A percentile compares a stretch with the other conserved stretches of the same genome.
These are phyloP conservation scores for Yamadazyma tumulicola DNA, from an alignment of 805 yeast species.

Conservation along the genomic window DNA sequence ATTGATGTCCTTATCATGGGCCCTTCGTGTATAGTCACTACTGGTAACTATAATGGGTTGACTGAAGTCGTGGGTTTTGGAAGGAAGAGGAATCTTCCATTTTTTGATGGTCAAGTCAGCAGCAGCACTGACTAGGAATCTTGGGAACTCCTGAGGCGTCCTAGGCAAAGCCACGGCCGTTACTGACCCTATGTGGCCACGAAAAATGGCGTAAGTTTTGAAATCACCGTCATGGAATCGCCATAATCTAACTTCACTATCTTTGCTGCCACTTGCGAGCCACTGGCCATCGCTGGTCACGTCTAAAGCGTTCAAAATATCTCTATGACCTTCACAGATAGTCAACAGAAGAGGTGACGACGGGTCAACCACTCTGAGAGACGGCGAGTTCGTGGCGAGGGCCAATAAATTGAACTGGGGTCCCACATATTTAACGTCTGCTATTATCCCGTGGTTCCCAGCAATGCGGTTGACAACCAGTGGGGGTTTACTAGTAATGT, in stretches of 20 bases:
- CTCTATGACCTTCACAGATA: constrained; percentile 77
- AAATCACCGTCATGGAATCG: constrained; percentile 44
- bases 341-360: constrained; percentile 57
- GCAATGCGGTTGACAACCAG: constrained; percentile 58
- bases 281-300: constrained; percentile 76
- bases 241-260: constrained; percentile 84
- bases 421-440: constrained; percentile 80
- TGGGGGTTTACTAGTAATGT: constrained; percentile 24
- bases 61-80: constrained; percentile 8
- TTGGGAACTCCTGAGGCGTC: constrained; percentile 47
- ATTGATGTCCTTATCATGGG: constrained; percentile 96
- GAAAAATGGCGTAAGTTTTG: constrained; percentile 55
- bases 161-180: constrained; percentile 78
- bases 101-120: constrained; percentile 81
- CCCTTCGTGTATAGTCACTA: constrained; percentile 88
- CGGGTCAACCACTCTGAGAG: constrained; percentile 71
- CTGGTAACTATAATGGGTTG: constrained; percentile 40
- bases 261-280: constrained; percentile 92
- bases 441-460: constrained; percentile 94
- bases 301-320: constrained; percentile 78
- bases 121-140: constrained; percentile 76
- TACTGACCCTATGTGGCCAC: constrained; percentile 85
- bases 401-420: constrained; percentile 60
- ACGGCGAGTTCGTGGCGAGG: constrained; percentile 91
- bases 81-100: constrained; percentile 66